Evolutionary conservation across 2,329 filamentous ascomycete genomes (phyloP), one percentile per base, ranked within the genome.

Genomic region (Penicillium sp.): DNA sequence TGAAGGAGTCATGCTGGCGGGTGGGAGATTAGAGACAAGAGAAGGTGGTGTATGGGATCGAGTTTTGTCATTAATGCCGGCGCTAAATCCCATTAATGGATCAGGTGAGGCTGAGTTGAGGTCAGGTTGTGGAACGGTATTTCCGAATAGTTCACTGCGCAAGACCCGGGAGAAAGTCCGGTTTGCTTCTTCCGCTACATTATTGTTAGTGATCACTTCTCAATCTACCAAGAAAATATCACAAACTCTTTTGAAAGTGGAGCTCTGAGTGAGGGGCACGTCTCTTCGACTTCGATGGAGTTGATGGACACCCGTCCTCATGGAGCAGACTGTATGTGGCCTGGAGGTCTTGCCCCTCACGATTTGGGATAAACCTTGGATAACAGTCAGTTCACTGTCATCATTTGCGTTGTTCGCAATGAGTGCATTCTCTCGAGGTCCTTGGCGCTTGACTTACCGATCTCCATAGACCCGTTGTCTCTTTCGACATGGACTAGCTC

Each of bases 281-380:
- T 78, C 90, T 93, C 77, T 91, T 91, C 57, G 89, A 85, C 71
- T 88, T 90, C 4, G 92, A 93, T 1, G 93, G 91, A 1, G 93
- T 96, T 13, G 93, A 90, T 21, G 95, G 95, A 21, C 93, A 97
- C 39, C 90, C 92, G 72, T 96, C 92, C 61, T 97, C 93, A 70
- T 96, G 90, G 27, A 98, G 82, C 54, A 98, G 80, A 71, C 88
- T 96, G 76, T 95, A 98, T 74, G 92, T 96, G 52, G 93, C 92
- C 72, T 93, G 90, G 24, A 98, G 81, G 75, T 99, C 95, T 74
- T 96, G 92, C 6, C 93, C 95, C 63, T 93, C 89, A 43, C 95
- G 86, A 67, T 95, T 96, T 27, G 95, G 95, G 65, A 99, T 98
- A 73, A 99, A 99, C 68, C 95, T 96, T 71, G 56, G 50, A 53